Evolutionary conservation across 1,284 basidiomycete genomes (phyloP), one percentile per base, ranked within the genome.

Genomic region (Amylostereum areolatum): DNA sequence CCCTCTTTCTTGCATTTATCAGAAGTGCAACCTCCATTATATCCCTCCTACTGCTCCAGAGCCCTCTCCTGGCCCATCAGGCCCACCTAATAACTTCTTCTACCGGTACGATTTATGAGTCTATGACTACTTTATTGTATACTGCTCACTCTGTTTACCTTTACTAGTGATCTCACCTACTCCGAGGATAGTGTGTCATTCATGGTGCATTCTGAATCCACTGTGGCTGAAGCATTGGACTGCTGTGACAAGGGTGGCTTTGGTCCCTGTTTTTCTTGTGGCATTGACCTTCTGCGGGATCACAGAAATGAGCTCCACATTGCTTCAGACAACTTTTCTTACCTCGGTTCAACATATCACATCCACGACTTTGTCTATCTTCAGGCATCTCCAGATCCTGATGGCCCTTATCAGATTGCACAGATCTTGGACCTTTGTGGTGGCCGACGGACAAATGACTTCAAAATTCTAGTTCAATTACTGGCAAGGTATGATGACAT

Each of bases 301-400:
- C 28, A 61, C 39, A 42, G 43, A 29, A 55, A 51, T 12, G 48
- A 49, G 44, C 60, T 63, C 46, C 56, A 30, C 52, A 53, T 37
- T n/a, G 59, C 61, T 27, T 57, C 61, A 0, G 58, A 57, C 44
- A 70, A 68, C 8, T 64, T 75, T 27, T 56, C 61, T 3, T 54
- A 64, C 31, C 53, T 59, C 7, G 76, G 76, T 5, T 59, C 71
- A 10, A 55, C 61, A 3, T 86, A 80, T 57, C 84, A 87, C 59
- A 43, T 65, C 18, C 45, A 71, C 50, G 83, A 86, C 55, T 84
- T 78, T 56, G 70, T 84, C 7, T 87, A 83, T 56, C 47, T 83
- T 24, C 54, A 68, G 59, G 51, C 67, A 56, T 31, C 43, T 12
- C 46, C 60, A 50, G 44, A 55, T 44, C 24, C 54, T 1, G 57